A percentile compares a stretch with the other conserved stretches of the same genome.
Conservation (phyloP, 768 basidiomycete genomes). For the Scleroderma citrinum region DNA sequence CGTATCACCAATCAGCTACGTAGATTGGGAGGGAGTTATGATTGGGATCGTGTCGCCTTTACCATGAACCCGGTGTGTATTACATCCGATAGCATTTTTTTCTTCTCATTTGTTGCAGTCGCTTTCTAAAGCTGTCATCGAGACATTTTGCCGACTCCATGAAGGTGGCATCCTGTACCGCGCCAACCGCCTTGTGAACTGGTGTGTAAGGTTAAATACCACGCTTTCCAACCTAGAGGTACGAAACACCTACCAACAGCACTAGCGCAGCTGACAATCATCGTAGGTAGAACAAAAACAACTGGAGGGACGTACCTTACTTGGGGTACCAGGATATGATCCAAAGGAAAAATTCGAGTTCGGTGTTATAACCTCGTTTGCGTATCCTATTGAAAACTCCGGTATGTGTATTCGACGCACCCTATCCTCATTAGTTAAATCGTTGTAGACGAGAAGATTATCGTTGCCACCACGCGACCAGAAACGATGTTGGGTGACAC, state of each 20-base stretch:
- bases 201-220: slow-evolving; percentile 95
- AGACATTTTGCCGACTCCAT: slow-evolving; percentile 86
- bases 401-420: slow-evolving; percentile 36
- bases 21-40: slow-evolving; percentile 87
- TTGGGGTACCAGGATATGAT: slow-evolving; percentile 93
- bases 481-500: slow-evolving; percentile 99
- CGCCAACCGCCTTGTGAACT: slow-evolving; percentile 94
- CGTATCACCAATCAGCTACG: slow-evolving; percentile 87
- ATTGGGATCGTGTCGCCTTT: slow-evolving; percentile 93
- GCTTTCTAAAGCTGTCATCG: slow-evolving; percentile 82
- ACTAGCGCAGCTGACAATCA: not conserved
- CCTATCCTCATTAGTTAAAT: not conserved
- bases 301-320: slow-evolving; percentile 74
- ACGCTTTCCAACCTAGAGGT: slow-evolving; percentile 98
- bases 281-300: slow-evolving; percentile 86
- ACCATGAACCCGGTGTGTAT: slow-evolving; percentile 82
- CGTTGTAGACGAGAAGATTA: slow-evolving; percentile 71
- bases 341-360: slow-evolving; percentile 95
- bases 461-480: slow-evolving; percentile 95
- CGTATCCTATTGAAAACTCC: slow-evolving; percentile 83
- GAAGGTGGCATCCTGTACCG: slow-evolving; percentile 93
- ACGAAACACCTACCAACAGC: slow-evolving; percentile 4
- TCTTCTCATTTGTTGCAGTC: slow-evolving; percentile 31
- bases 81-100: not conserved
- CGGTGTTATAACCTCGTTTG: slow-evolving; percentile 94